These are phyloP conservation scores for Castanea mollissima DNA, from an alignment of 306 rosid genomes.

Conservation along the genomic window DNA sequence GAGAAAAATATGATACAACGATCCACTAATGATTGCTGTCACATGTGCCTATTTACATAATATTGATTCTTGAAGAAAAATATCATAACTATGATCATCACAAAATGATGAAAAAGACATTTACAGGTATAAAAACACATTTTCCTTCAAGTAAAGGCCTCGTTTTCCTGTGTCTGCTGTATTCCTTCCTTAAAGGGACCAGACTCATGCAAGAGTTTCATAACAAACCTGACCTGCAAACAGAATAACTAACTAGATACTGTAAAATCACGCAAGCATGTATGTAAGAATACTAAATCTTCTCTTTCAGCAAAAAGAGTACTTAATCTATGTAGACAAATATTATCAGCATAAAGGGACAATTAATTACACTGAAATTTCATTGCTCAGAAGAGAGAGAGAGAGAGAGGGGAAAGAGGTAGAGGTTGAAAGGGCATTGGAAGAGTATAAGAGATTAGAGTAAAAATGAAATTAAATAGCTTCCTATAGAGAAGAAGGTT, in stretches of 20 bases:
- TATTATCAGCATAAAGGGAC: not conserved
- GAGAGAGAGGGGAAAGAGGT: too few species aligned
- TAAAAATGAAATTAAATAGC: not conserved
- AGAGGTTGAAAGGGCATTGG: too few species aligned
- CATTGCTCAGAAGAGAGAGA: not conserved
- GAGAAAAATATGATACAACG: not conserved
- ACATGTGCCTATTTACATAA: not conserved
- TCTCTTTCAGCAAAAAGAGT: too few species aligned
- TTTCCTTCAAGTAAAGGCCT: not conserved
- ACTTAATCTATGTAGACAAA: not conserved
- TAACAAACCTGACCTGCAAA: constrained; percentile 69
- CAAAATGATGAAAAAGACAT: not conserved
- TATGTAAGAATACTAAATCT: not conserved
- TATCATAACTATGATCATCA: not conserved
- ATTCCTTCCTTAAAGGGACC: constrained; percentile 81
- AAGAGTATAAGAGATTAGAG: too few species aligned
- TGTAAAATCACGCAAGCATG: not conserved
- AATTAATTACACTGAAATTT: not conserved
- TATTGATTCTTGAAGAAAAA: not conserved
- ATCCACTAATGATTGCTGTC: not conserved
- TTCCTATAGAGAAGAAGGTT: not conserved
- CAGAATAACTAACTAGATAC: not conserved
- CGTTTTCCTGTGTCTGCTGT: constrained; percentile 2
- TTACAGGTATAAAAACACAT: not conserved
- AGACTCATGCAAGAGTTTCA: constrained; percentile 67